Evolutionary conservation across 352 stramenopile species (phyloP).

Genomic region (Phytophthora tubulina): DNA sequence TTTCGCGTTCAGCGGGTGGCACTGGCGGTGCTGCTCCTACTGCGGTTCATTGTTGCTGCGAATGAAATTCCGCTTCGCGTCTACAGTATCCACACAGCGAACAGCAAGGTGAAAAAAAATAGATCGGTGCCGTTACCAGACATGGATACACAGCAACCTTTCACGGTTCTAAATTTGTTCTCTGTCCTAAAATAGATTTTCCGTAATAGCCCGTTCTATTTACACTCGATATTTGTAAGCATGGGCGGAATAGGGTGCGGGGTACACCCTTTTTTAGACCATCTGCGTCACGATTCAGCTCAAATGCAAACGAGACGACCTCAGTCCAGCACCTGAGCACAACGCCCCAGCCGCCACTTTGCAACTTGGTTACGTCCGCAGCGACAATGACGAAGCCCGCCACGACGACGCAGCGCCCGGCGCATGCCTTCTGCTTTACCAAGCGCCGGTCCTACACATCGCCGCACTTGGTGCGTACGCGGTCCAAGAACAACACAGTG

Average conservation of each 20-base stretch:
- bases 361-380: too few species aligned
- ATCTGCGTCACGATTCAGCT: too few species aligned
- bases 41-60: neutral
- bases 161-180: conserved; percentile 7
- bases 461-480: conserved; percentile 55
- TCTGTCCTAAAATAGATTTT: conserved; percentile 22
- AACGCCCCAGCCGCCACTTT: neutral
- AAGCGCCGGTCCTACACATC: conserved; percentile 76
- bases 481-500: conserved; percentile 40
- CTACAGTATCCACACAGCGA: neutral
- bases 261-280: neutral
- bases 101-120: neutral
- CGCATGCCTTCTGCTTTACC: conserved; percentile 52
- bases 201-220: neutral
- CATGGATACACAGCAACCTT: conserved; percentile 12
- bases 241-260: conserved; percentile 12
- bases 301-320: neutral
- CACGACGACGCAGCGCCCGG: conserved; percentile 31
- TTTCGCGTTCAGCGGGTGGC: neutral
- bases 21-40: neutral
- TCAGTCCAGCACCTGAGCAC: neutral
- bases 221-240: conserved; percentile 16
- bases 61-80: conserved; percentile 16
- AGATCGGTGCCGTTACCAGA: neutral
- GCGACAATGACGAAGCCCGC: conserved; percentile 26